Evolutionary conservation across 1,284 basidiomycete species (phyloP), one percentile per base, ranked within the genome.

Genomic region (Mycena sp.): DNA sequence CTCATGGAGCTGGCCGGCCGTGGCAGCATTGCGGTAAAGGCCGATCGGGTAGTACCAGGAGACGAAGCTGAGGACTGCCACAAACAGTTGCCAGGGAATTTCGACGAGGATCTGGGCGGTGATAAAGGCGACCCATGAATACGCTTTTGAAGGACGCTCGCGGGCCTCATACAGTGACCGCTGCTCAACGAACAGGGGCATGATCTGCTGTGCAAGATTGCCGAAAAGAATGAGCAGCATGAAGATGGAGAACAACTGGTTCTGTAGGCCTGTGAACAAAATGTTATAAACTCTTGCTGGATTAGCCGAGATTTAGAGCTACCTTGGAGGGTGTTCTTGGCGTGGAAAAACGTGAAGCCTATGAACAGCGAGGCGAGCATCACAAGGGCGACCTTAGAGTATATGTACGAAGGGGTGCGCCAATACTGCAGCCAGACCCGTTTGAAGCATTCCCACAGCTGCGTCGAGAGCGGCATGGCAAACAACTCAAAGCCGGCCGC

Each of bases 91-190:
- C 84, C 88, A 89, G 0, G 90, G 90, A 3, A 90, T 63, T 67
- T 90, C 89, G 26, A 85, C 83, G 3, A 88, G 70, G 60, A 91
- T 81, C 67, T 90, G 89, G 0, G 87, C 80, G 0, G 87, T 82
- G 48, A 89, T 73, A 46, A 95, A 84, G 1, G 91, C 87, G 7
- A 87, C 82, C 95, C 95, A 96, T 52, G 87, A 87, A 79, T 95
- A 96, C 72, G 93, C 92, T 71, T 87, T 86, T 60, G 85, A 86
- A 0, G 90, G 83, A 1, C 87, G 84, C 74, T 94, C 92, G 32
- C 92, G 85, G 14, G 87, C 86, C 72, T 93, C 90, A 74, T 91
- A 94, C 16, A 93, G 76, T 9, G 77, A 68, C 4, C 80, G 77
- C 17, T 73, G 71, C 23, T 70, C 68, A 38, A 74, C 70, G 54